Evolutionary conservation across 768 basidiomycete species (phyloP).

Genomic region (Suillus ampliporus): DNA sequence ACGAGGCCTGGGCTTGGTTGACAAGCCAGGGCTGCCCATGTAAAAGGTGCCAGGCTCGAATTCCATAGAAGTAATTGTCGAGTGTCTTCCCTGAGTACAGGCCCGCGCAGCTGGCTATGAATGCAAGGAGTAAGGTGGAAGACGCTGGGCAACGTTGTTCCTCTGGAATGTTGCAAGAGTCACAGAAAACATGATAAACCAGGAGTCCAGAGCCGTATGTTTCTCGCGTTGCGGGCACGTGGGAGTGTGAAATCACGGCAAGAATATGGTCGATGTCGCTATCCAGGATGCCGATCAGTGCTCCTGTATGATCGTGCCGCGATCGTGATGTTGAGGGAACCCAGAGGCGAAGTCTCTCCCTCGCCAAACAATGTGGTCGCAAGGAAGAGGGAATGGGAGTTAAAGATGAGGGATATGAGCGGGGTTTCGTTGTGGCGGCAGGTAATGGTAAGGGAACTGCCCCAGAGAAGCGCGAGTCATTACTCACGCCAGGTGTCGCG

Average conservation of each 20-base stretch:
- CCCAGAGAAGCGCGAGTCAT: not conserved
- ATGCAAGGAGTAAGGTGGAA: too few species aligned
- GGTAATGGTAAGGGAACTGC: not conserved
- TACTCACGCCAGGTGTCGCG: not conserved
- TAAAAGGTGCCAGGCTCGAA: conserved; percentile 33
- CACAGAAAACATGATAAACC: conserved; percentile 47
- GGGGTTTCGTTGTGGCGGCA: conserved; percentile 1
- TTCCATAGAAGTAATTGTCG: conserved; percentile 18
- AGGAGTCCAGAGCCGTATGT: conserved; percentile 47
- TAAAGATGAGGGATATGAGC: conserved; percentile 18
- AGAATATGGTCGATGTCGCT: conserved; percentile 31
- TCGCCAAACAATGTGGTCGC: conserved; percentile 34
- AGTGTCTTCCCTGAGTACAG: conserved; percentile 19
- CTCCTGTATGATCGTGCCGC: conserved; percentile 41
- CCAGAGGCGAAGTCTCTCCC: conserved; percentile 35
- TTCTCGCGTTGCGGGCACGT: conserved; percentile 35
- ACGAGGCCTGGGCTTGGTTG: conserved; percentile 26
- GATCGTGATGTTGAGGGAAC: conserved; percentile 14
- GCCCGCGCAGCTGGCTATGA: not conserved
- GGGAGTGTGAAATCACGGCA: conserved; percentile 28
- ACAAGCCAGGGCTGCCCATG: conserved; percentile 24
- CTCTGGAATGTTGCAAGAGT: conserved; percentile 30
- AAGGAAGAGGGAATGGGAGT: conserved; percentile 23
- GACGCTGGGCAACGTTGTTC: conserved; percentile 16
- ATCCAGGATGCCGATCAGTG: conserved; percentile 45